Conservation (phyloP, 2,329 filamentous ascomycete genomes). For the Neonectria faginata region DNA sequence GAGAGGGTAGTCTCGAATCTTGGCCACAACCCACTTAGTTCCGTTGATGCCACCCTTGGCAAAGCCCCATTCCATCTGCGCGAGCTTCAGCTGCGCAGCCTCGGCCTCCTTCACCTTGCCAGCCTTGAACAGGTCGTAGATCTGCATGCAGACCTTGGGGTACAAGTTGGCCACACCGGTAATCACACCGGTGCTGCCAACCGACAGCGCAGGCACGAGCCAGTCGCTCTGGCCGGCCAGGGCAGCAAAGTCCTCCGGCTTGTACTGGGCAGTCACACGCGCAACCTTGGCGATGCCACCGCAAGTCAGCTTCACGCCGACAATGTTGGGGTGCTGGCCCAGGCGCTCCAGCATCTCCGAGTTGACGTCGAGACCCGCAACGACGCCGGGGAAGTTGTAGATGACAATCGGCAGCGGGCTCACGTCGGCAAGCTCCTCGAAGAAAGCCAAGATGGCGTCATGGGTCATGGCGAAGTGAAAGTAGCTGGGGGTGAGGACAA, state of each 20-base stretch:
- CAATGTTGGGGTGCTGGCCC: slow-evolving; percentile 71
- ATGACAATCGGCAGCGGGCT: slow-evolving; percentile 74
- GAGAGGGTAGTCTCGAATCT: slow-evolving; percentile 63
- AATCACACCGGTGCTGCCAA: slow-evolving; percentile 70
- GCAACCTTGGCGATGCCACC: slow-evolving; percentile 80
- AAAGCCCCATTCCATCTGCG: slow-evolving; percentile 66
- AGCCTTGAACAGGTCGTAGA: slow-evolving; percentile 60
- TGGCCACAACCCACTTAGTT: slow-evolving; percentile 69
- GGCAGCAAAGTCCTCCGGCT: slow-evolving; percentile 67
- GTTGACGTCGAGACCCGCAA: slow-evolving; percentile 74
- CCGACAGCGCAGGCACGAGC: slow-evolving; percentile 69
- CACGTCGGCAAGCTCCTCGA: slow-evolving; percentile 67
- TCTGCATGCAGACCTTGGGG: slow-evolving; percentile 65
- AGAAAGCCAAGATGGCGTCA: slow-evolving; percentile 71
- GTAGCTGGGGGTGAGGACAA: slow-evolving; percentile 78
- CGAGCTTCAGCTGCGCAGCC: slow-evolving; percentile 62
- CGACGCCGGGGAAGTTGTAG: slow-evolving; percentile 79
- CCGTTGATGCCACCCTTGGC: slow-evolving; percentile 70
- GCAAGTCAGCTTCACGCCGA: slow-evolving; percentile 78
- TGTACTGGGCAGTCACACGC: slow-evolving; percentile 64
- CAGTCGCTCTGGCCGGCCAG: slow-evolving; percentile 82
- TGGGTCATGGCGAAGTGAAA: slow-evolving; percentile 73
- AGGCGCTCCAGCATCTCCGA: slow-evolving; percentile 72
- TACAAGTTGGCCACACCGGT: slow-evolving; percentile 73
- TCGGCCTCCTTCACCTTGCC: slow-evolving; percentile 62